These are phyloP conservation scores for Silene coronaria DNA, from an alignment of 179 eudicot genomes.

Conservation along the genomic window DNA sequence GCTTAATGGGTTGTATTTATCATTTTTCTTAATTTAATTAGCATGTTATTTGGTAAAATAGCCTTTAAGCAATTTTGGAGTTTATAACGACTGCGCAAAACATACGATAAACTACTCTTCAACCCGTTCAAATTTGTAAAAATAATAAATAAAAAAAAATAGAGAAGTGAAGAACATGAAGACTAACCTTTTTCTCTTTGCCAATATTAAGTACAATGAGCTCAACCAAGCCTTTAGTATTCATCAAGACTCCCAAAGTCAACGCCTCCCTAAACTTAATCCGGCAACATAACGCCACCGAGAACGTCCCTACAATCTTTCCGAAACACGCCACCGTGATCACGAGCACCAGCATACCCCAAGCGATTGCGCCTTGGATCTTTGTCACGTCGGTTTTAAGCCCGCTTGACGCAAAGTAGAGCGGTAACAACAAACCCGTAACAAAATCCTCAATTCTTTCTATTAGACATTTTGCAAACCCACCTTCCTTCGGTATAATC, in stretches of 20 bases:
- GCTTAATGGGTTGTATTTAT: no score
- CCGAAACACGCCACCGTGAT: constrained; percentile 44
- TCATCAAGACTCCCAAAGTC: constrained; percentile 54
- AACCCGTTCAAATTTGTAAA: no score
- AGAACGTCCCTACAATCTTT: constrained; percentile 48
- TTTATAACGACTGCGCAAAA: no score
- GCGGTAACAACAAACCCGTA: constrained; percentile 39
- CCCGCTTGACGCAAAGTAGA: constrained; percentile 59
- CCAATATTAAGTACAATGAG: constrained; percentile 35
- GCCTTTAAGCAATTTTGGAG: no score
- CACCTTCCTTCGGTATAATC: constrained; percentile 45
- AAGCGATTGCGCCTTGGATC: constrained; percentile 38
- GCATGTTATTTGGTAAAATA: no score
- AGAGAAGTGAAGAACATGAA: not conserved
- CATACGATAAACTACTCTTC: no score
- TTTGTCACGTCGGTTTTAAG: constrained; percentile 46
- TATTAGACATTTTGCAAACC: constrained; percentile 35
- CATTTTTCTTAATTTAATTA: no score
- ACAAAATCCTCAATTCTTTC: constrained; percentile 53
- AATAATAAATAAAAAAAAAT: no score
- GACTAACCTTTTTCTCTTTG: constrained; percentile 50
- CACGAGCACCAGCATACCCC: constrained; percentile 49
- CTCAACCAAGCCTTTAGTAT: constrained; percentile 47
- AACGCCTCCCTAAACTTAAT: constrained; percentile 47
- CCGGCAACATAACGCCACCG: constrained; percentile 33